Percentiles rank a stretch among this genome's conserved stretches.
Evolutionary conservation across 805 yeast genomes (phyloP).

Genomic region (Candida argentea): DNA sequence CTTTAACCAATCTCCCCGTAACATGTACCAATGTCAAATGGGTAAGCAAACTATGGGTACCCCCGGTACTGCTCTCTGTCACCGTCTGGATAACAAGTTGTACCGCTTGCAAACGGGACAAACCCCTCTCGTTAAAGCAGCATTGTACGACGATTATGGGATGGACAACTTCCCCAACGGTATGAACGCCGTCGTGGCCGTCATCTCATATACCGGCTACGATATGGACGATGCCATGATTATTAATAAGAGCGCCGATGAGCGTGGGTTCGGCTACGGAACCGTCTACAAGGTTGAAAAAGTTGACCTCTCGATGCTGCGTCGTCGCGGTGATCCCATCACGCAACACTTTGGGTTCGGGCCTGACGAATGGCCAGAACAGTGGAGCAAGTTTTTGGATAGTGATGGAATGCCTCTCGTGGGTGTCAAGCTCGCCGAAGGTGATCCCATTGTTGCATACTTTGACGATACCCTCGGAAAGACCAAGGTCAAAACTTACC

Average conservation of each 20-base stretch:
- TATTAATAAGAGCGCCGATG: conserved; percentile 92
- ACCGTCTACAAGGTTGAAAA: conserved; percentile 92
- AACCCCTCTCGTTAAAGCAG: conserved; percentile 93
- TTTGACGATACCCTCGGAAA: conserved; percentile 85
- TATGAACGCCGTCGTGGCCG: conserved; percentile 97
- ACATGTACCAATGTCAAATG: conserved; percentile 99
- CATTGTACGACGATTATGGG: conserved; percentile 89
- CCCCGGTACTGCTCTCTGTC: conserved; percentile 90
- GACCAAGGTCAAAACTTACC: conserved; percentile 87
- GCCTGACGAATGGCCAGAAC: conserved; percentile 81
- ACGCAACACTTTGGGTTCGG: conserved; percentile 95
- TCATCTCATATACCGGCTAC: conserved; percentile 95
- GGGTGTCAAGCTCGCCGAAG: conserved; percentile 84
- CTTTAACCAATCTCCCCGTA: conserved; percentile 98
- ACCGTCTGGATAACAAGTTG: conserved; percentile 89
- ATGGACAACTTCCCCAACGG: conserved; percentile 99
- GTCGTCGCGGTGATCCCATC: conserved; percentile 89
- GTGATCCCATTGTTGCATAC: conserved; percentile 91
- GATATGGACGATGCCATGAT: conserved; percentile 99
- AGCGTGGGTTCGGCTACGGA: conserved; percentile 97
- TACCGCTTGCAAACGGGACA: conserved; percentile 93
- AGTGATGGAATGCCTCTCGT: conserved; percentile 87
- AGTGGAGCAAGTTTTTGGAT: conserved; percentile 83
- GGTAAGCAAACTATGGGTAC: conserved; percentile 99
- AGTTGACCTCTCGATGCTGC: conserved; percentile 64